Evolutionary conservation across 345 rosid species (phyloP), one percentile per base, ranked within the genome.

Genomic region (Cochlearia excelsa): DNA sequence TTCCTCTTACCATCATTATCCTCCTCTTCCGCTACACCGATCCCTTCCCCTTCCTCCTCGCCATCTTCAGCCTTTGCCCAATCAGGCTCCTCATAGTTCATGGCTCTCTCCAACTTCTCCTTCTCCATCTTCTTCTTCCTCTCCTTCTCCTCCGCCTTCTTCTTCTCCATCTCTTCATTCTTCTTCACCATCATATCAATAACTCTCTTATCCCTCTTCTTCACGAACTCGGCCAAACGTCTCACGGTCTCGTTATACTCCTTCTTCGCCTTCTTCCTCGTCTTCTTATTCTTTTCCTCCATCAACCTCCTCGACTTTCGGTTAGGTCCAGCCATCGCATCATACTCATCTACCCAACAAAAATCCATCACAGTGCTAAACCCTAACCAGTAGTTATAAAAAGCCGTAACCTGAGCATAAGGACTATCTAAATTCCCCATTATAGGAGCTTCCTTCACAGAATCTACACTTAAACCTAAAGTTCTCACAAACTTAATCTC

Each of bases 181-280:
- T 77, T 86, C 83, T 78, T 86, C 69, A 81, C 53, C 73, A 66
- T 28, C 96, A 84, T 84, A 63, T 86, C 88, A 39, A 84, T 79
- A 67, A 92, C 98, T 60, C 97, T 79, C 83, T 83, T 92, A 29
- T 92, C 98, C 73, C 94, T 84, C 82, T 92, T 92, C 87, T 83
- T 92, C 2, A 77, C 95, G 64, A 88, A 92, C 40, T 77, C 90
- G 0, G 91, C 94, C 82, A 88, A 67, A 2, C 90, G 80, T 31
- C 97, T 80, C 54, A 88, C 95, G 0, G 84, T 82, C 34, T 93
- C 97, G 23, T 87, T 89, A 53, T 80, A 89, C 64, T 93, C 97
- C 54, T 76, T 81, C 76, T 63, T 81, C 0, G 97, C 97, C 66
- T 89, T 92, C 85, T 72, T 92, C 57, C 98, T 75, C 78, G 85